A percentile compares a stretch with the other conserved stretches of the same genome.
Evolutionary conservation across 2,329 filamentous ascomycete genomes (phyloP).

Genomic region (Trichoderma guizhouense): DNA sequence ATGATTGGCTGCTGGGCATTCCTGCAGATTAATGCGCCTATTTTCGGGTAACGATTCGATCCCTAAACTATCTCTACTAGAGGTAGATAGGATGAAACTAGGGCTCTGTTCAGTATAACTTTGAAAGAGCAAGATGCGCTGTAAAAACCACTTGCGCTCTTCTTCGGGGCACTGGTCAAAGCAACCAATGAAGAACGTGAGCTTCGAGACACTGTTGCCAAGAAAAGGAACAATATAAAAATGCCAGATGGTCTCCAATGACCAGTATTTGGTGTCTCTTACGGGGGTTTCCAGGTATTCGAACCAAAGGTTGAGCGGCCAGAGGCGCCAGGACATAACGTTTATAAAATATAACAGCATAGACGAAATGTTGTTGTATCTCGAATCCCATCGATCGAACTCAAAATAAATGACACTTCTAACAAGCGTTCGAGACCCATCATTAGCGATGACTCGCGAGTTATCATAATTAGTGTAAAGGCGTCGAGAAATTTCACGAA

Average conservation of each 20-base stretch:
- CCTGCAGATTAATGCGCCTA: background rate
- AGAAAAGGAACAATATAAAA: background rate
- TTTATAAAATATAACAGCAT: background rate
- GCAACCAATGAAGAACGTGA: background rate
- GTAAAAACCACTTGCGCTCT: background rate
- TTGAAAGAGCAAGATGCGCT: background rate
- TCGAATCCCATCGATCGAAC: background rate
- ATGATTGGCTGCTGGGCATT: background rate
- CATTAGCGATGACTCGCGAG: background rate
- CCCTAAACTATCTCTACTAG: background rate
- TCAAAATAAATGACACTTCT: background rate
- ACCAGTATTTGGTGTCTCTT: background rate
- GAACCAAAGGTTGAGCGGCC: rapidly evolving
- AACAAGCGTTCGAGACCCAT: background rate
- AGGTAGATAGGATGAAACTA: background rate
- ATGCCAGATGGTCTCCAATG: background rate
- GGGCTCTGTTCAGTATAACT: background rate
- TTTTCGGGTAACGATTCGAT: background rate
- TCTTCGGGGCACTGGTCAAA: background rate
- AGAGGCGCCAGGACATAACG: background rate
- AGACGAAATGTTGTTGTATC: background rate
- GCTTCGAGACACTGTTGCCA: rapidly evolving
- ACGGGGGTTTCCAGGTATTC: background rate
- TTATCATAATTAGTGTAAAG: background rate
- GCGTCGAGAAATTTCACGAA: background rate